Percentiles rank a stretch among this genome's conserved stretches.
phyloP scores from a whole-genome alignment of 108 stramenopile genomes.

The Cyclotella choctawhatcheeana region DNA sequence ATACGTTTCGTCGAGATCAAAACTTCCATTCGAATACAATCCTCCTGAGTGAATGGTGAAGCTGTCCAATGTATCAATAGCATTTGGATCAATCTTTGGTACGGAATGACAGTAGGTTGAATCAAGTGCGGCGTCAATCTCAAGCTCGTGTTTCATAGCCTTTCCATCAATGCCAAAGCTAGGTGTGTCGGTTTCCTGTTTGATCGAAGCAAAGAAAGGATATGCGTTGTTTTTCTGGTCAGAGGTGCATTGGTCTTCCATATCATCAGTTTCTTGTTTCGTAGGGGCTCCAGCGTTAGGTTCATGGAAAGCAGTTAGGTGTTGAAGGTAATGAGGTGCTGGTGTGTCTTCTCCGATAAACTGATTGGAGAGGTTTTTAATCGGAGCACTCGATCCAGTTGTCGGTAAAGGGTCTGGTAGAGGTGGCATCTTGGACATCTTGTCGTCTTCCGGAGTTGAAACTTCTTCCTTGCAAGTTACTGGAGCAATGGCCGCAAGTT shows the following conservation, averaged over 20 bases:
- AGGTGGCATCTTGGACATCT: not conserved
- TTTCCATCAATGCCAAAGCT: too few relatives aligned
- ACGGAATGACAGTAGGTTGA: not conserved
- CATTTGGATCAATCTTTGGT: not conserved
- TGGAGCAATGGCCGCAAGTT: not conserved
- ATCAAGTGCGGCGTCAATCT: too few relatives aligned
- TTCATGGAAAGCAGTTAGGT: not conserved
- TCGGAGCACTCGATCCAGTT: not conserved
- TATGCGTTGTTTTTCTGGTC: not conserved
- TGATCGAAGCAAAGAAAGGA: not conserved
- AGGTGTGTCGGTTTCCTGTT: not conserved
- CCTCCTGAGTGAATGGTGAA: constrained; percentile 6
- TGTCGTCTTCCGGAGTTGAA: not conserved
- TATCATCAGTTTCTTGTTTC: too few relatives aligned
- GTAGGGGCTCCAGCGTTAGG: not conserved
- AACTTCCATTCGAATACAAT: not conserved
- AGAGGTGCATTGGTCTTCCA: too few relatives aligned
- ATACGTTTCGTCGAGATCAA: constrained; percentile 9
- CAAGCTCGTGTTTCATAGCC: too few relatives aligned
- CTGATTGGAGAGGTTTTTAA: constrained; percentile 2
- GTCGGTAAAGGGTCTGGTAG: not conserved
- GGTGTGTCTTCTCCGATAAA: not conserved
- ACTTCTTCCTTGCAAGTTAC: not conserved
- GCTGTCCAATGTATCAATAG: not conserved
- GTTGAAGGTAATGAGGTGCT: not conserved